phyloP scores from a whole-genome alignment of 805 yeast genomes.

The Groenewaldozyma tartarivorans region DNA sequence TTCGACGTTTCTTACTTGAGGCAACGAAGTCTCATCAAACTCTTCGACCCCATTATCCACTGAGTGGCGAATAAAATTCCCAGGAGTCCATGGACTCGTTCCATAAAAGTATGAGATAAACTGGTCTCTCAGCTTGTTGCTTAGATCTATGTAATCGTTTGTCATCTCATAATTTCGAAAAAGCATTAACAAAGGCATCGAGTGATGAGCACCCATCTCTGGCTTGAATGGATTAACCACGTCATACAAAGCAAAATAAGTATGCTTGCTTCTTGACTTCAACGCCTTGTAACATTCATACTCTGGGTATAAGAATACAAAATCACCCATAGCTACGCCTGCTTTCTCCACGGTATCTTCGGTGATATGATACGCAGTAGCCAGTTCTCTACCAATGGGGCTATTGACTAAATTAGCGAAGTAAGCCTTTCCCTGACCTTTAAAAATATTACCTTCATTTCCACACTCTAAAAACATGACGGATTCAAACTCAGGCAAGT shows the following conservation, averaged over 20 bases:
- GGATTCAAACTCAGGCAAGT: background rate
- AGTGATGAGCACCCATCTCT: background rate
- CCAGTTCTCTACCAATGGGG: background rate
- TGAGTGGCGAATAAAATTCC: background rate
- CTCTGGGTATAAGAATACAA: background rate
- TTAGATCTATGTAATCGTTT: background rate
- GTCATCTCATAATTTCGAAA: slow-evolving; percentile 1
- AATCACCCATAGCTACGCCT: background rate
- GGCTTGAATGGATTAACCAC: background rate
- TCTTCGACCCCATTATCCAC: background rate
- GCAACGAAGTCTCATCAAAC: background rate
- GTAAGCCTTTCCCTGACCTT: background rate
- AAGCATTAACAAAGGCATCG: slow-evolving; percentile 1
- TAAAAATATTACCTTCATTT: background rate
- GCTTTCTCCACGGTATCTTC: background rate
- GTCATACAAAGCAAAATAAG: background rate
- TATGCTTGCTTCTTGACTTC: background rate
- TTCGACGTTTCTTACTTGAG: background rate
- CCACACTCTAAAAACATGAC: background rate
- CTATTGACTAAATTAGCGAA: background rate
- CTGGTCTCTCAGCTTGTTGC: background rate
- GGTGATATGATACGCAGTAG: background rate
- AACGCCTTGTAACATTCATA: background rate
- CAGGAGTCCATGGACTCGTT: background rate
- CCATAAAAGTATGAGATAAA: background rate